phyloP scores from a whole-genome alignment of 2,329 filamentous ascomycete species.

The Tricladium varicosporioides region DNA sequence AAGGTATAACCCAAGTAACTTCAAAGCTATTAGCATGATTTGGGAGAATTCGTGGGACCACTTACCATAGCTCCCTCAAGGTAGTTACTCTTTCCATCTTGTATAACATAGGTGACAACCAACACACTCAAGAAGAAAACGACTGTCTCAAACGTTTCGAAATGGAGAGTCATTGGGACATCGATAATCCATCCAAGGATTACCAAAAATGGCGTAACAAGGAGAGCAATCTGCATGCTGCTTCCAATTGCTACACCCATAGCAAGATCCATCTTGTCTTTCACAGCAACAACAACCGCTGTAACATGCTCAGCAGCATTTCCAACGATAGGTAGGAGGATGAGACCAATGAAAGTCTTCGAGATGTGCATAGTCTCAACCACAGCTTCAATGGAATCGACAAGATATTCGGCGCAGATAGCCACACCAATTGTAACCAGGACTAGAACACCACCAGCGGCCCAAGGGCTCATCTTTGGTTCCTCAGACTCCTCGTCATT shows the following conservation, averaged over 20 bases:
- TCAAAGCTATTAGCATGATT: constrained; percentile 42
- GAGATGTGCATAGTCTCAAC: constrained; percentile 69
- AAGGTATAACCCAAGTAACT: constrained; percentile 47
- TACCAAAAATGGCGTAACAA: constrained; percentile 78
- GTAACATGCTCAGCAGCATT: constrained; percentile 82
- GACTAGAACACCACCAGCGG: constrained; percentile 55
- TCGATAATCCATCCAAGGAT: constrained; percentile 75
- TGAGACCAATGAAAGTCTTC: constrained; percentile 78
- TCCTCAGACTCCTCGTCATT: constrained; percentile 14
- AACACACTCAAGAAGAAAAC: constrained; percentile 74
- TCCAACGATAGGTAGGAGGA: constrained; percentile 75
- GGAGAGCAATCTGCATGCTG: constrained; percentile 78
- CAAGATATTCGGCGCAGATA: constrained; percentile 73
- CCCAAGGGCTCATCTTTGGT: constrained; percentile 23
- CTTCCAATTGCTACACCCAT: constrained; percentile 81
- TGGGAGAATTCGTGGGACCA: neutral
- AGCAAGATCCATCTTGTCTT: constrained; percentile 74
- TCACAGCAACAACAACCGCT: constrained; percentile 72
- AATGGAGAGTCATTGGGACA: constrained; percentile 71
- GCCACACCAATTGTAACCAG: constrained; percentile 68
- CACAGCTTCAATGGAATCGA: constrained; percentile 71
- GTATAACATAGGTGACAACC: constrained; percentile 73
- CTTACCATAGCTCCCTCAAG: constrained; percentile 70
- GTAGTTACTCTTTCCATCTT: constrained; percentile 82
- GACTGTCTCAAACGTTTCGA: constrained; percentile 77